phyloP scores from a whole-genome alignment of 1,139 yeast species.

The Yamadazyma songkhlaensis region DNA sequence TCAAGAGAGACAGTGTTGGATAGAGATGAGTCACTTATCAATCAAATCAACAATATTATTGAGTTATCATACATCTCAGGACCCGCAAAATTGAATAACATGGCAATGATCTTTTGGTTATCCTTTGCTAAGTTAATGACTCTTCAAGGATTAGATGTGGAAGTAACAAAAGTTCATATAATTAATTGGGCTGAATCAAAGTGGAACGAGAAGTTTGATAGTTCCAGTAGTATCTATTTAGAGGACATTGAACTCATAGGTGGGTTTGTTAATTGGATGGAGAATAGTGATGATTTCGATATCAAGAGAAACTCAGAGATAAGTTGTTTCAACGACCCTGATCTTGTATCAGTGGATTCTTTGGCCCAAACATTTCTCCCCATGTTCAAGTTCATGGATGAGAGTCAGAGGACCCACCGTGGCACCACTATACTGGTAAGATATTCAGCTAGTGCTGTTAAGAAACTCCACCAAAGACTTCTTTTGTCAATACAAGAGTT shows the following conservation, averaged over 20 bases:
- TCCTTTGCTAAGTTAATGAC: slow-evolving; percentile 33
- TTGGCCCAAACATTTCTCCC: background rate
- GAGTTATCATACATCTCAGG: slow-evolving; percentile 61
- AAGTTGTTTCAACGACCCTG: too few species aligned
- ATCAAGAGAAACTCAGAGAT: background rate
- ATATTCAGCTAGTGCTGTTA: background rate
- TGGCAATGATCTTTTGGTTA: slow-evolving; percentile 56
- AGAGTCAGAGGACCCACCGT: background rate
- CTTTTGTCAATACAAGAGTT: background rate
- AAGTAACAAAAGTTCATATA: slow-evolving; percentile 21
- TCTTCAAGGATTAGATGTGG: slow-evolving; percentile 8
- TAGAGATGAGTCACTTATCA: slow-evolving; percentile 21
- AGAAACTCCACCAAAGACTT: background rate
- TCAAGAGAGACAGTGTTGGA: background rate
- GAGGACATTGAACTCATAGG: background rate
- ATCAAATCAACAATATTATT: slow-evolving; percentile 45
- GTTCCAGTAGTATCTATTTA: background rate
- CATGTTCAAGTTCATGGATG: background rate
- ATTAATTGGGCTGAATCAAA: slow-evolving; percentile 9
- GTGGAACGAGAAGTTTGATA: background rate
- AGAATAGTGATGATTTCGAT: background rate
- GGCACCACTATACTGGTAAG: background rate
- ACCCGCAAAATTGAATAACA: slow-evolving; percentile 44
- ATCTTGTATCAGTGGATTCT: too few species aligned
- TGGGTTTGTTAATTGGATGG: background rate